Base-by-base conservation (phyloP, 208 protist species). In the Crithidia sp. region DNA sequence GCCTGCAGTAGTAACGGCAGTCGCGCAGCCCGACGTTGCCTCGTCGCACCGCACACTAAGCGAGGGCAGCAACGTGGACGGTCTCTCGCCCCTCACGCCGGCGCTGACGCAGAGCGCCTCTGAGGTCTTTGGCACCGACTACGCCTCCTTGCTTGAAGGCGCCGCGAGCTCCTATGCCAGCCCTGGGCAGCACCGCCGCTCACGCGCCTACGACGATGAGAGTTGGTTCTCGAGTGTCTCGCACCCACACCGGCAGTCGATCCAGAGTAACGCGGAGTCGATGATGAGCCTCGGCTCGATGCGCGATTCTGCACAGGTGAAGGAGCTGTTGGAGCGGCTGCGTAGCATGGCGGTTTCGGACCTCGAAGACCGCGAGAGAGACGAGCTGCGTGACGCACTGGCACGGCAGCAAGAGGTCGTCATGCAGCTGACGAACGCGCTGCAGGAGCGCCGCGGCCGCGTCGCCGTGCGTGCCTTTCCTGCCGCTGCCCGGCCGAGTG, bases 321-420 rank as follows among this genome's bases (percentile, higher is more conserved):
- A 45, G 0, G 78, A 76, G 12, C 68, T 77, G 4, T 50, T 73
- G 3, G 14, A 59, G 9, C 68, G 59, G 3, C 52, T 73, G 12
- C 17, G 59, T 7, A 45, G 41, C 40, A 40, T 64, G 14, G 63
- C 19, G 9, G 7, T 74, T 0, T 54, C 12, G 6, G 72, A 63
- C 43, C n/a, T 73, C 12, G 61, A 47, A 19, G 61, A 45, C 19
- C 77, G 74, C 16, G 70, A 79, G 28, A 67, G 57, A 7, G 56
- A 60, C 17, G 60, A 72, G 39, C 77, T 91, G 47, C 45, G 79
- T 7, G 54, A 54, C 17, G 75, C 81, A 5, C 61, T 92, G 12
- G 64, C 76, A 49, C 50, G 74, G 52, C 87, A 92, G 74, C 76
- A 91, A 52, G 47, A 58, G 17, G 39, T 86, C 19, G 84, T 91